Percentiles rank a stretch among this genome's conserved stretches.
Conservation (phyloP, 805 yeast species). For the Peterozyma toletana region DNA sequence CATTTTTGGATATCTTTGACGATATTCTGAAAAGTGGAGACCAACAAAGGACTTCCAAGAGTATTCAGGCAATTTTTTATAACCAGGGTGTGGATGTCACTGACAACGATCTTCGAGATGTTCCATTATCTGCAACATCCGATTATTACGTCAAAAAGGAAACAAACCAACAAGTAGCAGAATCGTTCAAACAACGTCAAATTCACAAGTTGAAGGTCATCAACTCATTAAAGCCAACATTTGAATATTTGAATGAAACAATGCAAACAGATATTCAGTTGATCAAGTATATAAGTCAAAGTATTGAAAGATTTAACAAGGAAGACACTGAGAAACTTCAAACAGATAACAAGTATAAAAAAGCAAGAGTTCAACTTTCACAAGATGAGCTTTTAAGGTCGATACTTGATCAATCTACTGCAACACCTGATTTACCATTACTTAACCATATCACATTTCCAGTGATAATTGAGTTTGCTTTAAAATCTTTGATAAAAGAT, state of each 20-base stretch:
- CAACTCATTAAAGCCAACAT: conserved; percentile 1
- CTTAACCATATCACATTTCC: conserved; percentile 5
- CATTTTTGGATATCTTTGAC: neutral
- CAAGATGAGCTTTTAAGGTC: neutral
- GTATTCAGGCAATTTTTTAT: neutral
- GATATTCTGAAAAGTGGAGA: neutral
- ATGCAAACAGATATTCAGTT: neutral
- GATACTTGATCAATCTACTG: neutral
- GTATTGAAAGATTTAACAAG: neutral
- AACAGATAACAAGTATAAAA: neutral
- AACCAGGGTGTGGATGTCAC: neutral
- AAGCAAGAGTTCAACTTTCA: neutral
- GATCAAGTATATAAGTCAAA: neutral
- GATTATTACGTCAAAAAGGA: neutral
- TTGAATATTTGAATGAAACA: neutral
- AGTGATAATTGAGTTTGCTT: conserved; percentile 3
- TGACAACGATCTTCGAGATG: neutral
- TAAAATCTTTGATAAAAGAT: neutral
- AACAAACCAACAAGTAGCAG: neutral
- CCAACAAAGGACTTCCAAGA: neutral
- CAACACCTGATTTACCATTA: neutral
- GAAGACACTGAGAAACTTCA: neutral
- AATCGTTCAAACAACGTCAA: conserved; percentile 2
- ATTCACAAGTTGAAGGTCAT: conserved; percentile 2
- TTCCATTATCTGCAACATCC: neutral